These are phyloP conservation scores for Eucalyptus curtisii DNA, from an alignment of 345 rosid genomes.

Conservation along the genomic window DNA sequence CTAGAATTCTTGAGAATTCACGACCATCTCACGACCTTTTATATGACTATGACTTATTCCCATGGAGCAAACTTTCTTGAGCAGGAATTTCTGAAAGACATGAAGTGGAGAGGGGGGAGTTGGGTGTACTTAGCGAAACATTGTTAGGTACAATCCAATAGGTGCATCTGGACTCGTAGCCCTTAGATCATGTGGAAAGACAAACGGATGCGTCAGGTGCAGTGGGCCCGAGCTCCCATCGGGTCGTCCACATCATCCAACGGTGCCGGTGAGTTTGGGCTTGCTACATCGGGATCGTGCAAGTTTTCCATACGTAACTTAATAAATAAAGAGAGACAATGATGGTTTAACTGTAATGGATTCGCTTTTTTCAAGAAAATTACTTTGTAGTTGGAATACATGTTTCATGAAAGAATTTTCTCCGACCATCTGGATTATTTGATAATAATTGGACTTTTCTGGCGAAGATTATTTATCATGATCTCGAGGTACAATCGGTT, in stretches of 20 bases:
- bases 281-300: background rate
- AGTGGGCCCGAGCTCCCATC: too few relatives aligned
- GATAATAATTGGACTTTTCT: too few relatives aligned
- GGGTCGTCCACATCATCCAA: too few relatives aligned
- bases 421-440: background rate
- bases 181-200: too few relatives aligned
- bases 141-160: too few relatives aligned
- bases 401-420: background rate
- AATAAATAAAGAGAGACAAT: background rate
- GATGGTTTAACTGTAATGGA: background rate
- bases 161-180: too few relatives aligned
- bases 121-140: too few relatives aligned
- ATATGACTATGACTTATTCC: background rate
- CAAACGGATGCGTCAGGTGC: too few relatives aligned
- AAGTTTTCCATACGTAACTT: background rate
- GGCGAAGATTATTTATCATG: too few relatives aligned
- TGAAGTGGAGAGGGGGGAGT: too few relatives aligned
- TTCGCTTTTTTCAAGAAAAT: background rate
- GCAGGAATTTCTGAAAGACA: background rate
- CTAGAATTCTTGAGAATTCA: background rate
- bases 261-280: background rate
- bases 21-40: background rate
- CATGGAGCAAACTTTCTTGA: background rate
- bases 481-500: too few relatives aligned
- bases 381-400: background rate